These are phyloP conservation scores for Penicillium roqueforti DNA, from an alignment of 495 filamentous ascomycete species.

Conservation along the genomic window DNA sequence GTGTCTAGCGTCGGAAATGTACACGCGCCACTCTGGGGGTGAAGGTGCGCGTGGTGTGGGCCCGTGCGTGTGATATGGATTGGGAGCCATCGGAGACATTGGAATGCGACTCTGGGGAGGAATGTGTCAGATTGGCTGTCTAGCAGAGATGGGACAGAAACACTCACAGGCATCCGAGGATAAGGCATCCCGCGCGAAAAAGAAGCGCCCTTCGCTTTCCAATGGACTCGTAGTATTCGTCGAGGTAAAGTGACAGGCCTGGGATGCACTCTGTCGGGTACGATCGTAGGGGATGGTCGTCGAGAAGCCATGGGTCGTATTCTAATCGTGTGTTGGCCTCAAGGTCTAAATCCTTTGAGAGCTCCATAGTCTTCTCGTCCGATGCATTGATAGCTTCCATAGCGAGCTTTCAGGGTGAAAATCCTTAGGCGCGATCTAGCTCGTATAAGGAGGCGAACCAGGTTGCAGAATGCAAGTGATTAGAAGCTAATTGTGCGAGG, in stretches of 20 bases:
- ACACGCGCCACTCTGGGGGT: constrained; percentile 13
- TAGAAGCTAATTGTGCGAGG: neutral
- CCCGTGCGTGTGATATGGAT: neutral
- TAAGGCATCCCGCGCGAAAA: constrained; percentile 24
- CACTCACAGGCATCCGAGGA: constrained; percentile 35
- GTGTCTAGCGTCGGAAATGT: constrained; percentile 21
- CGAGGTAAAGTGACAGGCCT: constrained; percentile 17
- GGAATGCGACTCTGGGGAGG: constrained; percentile 16
- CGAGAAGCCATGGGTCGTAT: constrained; percentile 33
- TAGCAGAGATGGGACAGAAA: neutral
- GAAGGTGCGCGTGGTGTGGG: neutral
- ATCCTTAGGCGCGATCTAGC: neutral
- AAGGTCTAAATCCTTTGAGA: constrained; percentile 9
- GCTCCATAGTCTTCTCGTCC: neutral
- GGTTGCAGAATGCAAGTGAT: neutral
- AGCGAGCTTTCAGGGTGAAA: neutral
- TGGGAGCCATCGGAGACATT: constrained; percentile 13
- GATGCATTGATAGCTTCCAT: neutral
- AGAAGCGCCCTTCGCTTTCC: constrained; percentile 25
- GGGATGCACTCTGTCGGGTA: constrained; percentile 37
- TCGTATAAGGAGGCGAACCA: neutral
- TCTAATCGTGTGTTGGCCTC: constrained; percentile 22
- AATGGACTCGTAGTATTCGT: constrained; percentile 4
- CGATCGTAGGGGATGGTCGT: constrained; percentile 41
- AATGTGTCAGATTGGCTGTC: neutral